Conservation (phyloP, 345 rosid species). For the Hibiscus tridactylites region DNA sequence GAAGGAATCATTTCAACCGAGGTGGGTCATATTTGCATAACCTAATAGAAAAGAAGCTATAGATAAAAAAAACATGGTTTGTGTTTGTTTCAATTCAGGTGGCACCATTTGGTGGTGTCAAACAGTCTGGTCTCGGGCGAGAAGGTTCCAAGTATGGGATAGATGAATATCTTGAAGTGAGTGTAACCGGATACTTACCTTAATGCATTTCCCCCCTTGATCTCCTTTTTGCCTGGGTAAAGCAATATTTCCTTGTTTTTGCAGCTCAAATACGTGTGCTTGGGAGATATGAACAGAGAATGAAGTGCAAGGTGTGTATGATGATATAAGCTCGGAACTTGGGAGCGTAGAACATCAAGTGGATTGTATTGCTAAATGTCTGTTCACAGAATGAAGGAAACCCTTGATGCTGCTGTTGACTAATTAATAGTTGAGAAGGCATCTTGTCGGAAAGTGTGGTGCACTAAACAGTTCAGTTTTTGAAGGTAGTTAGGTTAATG, state of each 20-base stretch:
- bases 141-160: constrained; percentile 98
- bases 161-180: constrained; percentile 87
- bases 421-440: no score
- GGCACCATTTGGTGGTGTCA: constrained; percentile 97
- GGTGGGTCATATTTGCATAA: constrained; percentile 32
- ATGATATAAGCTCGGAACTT: neutral
- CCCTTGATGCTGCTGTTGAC: no score
- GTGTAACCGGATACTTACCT: constrained; percentile 1
- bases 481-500: neutral
- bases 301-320: constrained; percentile 22
- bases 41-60: neutral
- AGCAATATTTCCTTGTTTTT: neutral
- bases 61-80: constrained; percentile 6
- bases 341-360: neutral
- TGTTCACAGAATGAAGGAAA: no score
- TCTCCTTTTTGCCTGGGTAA: neutral
- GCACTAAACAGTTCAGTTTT: neutral
- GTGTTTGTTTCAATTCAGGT: constrained; percentile 38
- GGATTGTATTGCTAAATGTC: neutral
- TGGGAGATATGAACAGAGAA: constrained; percentile 74
- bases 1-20: constrained; percentile 94
- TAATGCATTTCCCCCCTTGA: neutral
- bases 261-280: constrained; percentile 63
- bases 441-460: neutral
- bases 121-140: constrained; percentile 93